Base-by-base conservation (phyloP, 805 yeast genomes). In the Kurtzmaniella cleridarum region DNA sequence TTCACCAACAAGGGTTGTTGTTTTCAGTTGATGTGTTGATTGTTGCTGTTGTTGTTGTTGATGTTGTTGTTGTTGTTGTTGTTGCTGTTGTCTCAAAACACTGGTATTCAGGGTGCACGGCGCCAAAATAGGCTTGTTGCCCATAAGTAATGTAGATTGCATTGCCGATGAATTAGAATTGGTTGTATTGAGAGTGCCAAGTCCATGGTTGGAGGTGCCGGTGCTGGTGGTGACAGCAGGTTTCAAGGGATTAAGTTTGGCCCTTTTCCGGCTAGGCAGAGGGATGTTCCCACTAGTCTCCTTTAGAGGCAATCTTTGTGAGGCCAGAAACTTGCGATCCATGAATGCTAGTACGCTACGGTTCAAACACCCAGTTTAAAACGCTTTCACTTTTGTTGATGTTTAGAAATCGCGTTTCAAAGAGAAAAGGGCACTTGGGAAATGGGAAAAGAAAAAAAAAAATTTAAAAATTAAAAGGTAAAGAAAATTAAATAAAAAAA, bases 231-330 rank as follows among this genome's bases (percentile, higher is more conserved):
- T 13, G 9, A 17, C 32, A n/a, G 32, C 17, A 3, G 35, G 8
- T 18, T 17, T 11, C 5, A 20, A 12, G 17, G 13, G 28, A 26
- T 39, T 51, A 14, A 57, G 41, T 37, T 57, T 60, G 35, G 56
- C 54, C 47, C 60, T 61, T 35, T 64, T 64, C 26, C 57, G 46
- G 18, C 46, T 50, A 3, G 71, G 71, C 31, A 62, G 57, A 8
- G 72, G 71, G 15, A 67, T 50, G 42, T 68, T 68, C 28, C 60
- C 55, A 42, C 56, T 57, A 9, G 74, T 60, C 46, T 67, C 72
- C 43, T 64, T 60, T 46, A 68, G 57, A 3, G 74, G 73, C 23
- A 54, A 49, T 37, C 71, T 41, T 5, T 47, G 16, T 6, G 32
- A n/a, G 24, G 24, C 24, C 24, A 20, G 24, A 20, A 20, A 8